Percentiles rank a stretch among this genome's conserved stretches.
These are phyloP conservation scores for Ensete ventricosum DNA, from an alignment of 176 grass and related monocot species.

Conservation along the genomic window DNA sequence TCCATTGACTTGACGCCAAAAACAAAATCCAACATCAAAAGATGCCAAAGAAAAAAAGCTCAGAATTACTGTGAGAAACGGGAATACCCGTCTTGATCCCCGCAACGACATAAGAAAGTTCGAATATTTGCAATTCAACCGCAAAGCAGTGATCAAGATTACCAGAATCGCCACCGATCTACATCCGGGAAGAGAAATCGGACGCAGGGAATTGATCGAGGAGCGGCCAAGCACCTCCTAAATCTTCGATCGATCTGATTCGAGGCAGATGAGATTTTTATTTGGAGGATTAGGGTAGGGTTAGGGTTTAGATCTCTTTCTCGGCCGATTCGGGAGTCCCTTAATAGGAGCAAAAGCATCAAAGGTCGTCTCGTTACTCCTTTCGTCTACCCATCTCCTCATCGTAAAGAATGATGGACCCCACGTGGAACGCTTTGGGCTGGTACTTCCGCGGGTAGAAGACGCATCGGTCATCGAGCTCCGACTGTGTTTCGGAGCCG, in stretches of 20 bases:
- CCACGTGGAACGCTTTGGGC: too few relatives aligned
- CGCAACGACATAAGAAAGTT: not conserved
- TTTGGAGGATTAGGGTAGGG: conserved; percentile 2
- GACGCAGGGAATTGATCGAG: not conserved
- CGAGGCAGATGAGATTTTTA: not conserved
- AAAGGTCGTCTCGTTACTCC: not conserved
- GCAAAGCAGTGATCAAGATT: not conserved
- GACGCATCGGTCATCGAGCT: too few relatives aligned
- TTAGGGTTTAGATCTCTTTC: not conserved
- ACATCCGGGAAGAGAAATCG: not conserved
- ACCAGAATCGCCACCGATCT: not conserved
- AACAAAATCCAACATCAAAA: too few relatives aligned
- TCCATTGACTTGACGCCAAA: not conserved
- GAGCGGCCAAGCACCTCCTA: not conserved
- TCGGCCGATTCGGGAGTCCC: not conserved
- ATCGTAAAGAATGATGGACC: too few relatives aligned
- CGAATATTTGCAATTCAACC: not conserved
- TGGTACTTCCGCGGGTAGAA: too few relatives aligned
- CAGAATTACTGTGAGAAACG: not conserved
- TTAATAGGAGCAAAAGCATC: not conserved
- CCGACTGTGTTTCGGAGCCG: too few relatives aligned
- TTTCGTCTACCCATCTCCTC: not conserved
- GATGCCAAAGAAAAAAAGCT: not conserved
- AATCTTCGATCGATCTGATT: not conserved
- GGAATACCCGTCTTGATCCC: not conserved